Conservation (phyloP, 139 green algal genomes). For the Chlamydomonas schloesseri region DNA sequence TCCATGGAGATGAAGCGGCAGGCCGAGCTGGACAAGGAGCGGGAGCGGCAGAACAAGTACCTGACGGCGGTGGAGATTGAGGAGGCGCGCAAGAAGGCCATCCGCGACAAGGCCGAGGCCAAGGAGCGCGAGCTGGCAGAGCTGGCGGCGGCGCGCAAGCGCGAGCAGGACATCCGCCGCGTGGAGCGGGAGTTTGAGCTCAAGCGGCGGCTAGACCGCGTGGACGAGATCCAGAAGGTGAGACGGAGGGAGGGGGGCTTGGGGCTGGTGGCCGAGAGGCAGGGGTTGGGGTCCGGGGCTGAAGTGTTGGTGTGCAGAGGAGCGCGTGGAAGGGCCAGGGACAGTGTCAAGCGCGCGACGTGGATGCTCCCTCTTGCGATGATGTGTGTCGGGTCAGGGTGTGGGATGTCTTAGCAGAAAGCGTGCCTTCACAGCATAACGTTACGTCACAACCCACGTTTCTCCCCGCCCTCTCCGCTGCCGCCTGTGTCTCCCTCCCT, state of each 20-base stretch:
- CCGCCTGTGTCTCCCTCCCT: no score
- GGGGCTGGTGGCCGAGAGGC: background rate
- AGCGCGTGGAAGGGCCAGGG: no score
- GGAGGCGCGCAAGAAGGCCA: slow-evolving; percentile 63
- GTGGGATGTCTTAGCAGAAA: no score
- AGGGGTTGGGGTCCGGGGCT: no score
- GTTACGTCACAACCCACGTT: no score
- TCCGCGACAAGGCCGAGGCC: slow-evolving; percentile 63
- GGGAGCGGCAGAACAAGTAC: slow-evolving; percentile 69
- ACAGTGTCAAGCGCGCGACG: no score
- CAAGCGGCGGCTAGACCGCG: slow-evolving; percentile 67
- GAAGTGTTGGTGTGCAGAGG: background rate
- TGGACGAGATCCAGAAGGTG: slow-evolving; percentile 80
- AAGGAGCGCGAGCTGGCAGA: slow-evolving; percentile 82
- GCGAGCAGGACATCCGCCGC: slow-evolving; percentile 67
- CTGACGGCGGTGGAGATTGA: slow-evolving; percentile 58
- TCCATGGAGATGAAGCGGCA: slow-evolving; percentile 46
- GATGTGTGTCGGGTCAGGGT: no score
- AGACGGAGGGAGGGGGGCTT: background rate
- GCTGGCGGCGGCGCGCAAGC: slow-evolving; percentile 62
- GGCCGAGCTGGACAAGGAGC: slow-evolving; percentile 50
- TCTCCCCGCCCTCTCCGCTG: background rate
- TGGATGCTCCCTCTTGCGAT: no score
- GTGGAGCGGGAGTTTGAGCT: slow-evolving; percentile 71
- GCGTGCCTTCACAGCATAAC: no score